phyloP scores from a whole-genome alignment of 2,329 filamentous ascomycete species.

The Diaporthe destruens region DNA sequence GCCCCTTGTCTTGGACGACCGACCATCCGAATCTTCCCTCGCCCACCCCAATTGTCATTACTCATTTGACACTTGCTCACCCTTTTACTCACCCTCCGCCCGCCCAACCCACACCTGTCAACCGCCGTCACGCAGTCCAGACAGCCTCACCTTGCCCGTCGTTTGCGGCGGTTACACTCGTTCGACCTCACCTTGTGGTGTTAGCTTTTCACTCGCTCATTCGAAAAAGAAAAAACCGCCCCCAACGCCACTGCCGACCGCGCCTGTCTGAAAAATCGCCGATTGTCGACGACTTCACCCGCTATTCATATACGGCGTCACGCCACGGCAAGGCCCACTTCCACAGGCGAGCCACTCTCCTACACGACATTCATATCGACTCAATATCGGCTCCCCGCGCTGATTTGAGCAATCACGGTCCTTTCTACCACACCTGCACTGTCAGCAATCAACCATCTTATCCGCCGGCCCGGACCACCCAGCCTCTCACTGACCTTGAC shows the following conservation, averaged over 20 bases:
- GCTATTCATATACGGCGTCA: slow-evolving; percentile 29
- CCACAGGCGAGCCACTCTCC: slow-evolving; percentile 20
- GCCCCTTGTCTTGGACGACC: slow-evolving; percentile 25
- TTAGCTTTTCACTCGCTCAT: slow-evolving; percentile 22
- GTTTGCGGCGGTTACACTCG: slow-evolving; percentile 37
- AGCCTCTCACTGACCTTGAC: slow-evolving; percentile 33
- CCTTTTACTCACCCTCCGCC: slow-evolving; percentile 13
- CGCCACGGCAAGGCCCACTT: slow-evolving; percentile 27
- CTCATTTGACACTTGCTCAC: slow-evolving; percentile 4
- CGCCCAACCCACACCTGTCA: slow-evolving; percentile 4
- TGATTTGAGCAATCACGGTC: slow-evolving; percentile 37
- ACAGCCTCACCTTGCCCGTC: slow-evolving; percentile 23
- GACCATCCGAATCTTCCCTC: slow-evolving; percentile 25
- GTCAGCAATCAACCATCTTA: slow-evolving; percentile 29
- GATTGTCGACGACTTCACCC: slow-evolving; percentile 22
- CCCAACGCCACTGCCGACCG: slow-evolving; percentile 12
- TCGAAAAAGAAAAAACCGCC: background rate
- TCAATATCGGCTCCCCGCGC: slow-evolving; percentile 22
- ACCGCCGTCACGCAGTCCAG: slow-evolving; percentile 18
- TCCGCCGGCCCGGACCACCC: slow-evolving; percentile 41
- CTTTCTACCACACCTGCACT: slow-evolving; percentile 29
- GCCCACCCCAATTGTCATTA: slow-evolving; percentile 16
- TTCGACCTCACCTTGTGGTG: slow-evolving; percentile 20
- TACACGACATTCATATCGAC: slow-evolving; percentile 11
- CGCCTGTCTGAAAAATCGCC: slow-evolving; percentile 29